These are phyloP conservation scores for Curvularia lunata DNA, from an alignment of 2,329 filamentous ascomycete genomes.

Conservation along the genomic window DNA sequence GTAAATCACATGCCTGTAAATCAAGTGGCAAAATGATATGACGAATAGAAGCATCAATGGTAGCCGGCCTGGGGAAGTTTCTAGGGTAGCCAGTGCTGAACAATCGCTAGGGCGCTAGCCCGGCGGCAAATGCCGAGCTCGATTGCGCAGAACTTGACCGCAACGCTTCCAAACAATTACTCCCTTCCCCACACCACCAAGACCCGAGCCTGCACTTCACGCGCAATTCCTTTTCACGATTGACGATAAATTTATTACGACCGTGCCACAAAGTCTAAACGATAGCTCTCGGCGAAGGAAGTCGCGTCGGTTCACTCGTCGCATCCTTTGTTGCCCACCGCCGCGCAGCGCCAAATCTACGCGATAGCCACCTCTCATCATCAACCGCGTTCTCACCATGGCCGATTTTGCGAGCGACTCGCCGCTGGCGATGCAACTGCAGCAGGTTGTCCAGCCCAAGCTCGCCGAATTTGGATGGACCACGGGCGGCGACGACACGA, in stretches of 20 bases:
- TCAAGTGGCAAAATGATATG: not conserved
- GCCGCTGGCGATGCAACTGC: conserved; percentile 83
- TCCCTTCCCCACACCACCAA: conserved; percentile 18
- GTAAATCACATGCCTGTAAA: not conserved
- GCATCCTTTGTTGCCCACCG: conserved; percentile 29
- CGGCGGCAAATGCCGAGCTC: conserved; percentile 19
- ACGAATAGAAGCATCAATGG: not conserved
- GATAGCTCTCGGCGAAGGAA: conserved; percentile 21
- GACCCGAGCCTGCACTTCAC: conserved; percentile 7
- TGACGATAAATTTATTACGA: conserved; percentile 19
- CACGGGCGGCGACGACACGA: conserved; percentile 77
- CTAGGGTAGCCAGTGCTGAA: conserved; percentile 1
- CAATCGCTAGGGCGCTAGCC: conserved; percentile 5
- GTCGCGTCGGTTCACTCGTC: conserved; percentile 29
- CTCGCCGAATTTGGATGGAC: conserved; percentile 93
- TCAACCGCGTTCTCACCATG: conserved; percentile 60
- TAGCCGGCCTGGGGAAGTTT: not conserved
- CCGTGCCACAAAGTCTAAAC: conserved; percentile 18
- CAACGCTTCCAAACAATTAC: conserved; percentile 19
- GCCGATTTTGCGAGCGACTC: conserved; percentile 78
- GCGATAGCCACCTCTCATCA: conserved; percentile 17
- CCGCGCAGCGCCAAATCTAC: conserved; percentile 21
- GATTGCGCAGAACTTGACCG: conserved; percentile 22
- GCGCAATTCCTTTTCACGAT: conserved; percentile 22
- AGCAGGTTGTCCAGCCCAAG: conserved; percentile 84